Percentiles rank a stretch among this genome's conserved stretches.
phyloP scores from a whole-genome alignment of 345 rosid species.

The Clausena lansium region DNA sequence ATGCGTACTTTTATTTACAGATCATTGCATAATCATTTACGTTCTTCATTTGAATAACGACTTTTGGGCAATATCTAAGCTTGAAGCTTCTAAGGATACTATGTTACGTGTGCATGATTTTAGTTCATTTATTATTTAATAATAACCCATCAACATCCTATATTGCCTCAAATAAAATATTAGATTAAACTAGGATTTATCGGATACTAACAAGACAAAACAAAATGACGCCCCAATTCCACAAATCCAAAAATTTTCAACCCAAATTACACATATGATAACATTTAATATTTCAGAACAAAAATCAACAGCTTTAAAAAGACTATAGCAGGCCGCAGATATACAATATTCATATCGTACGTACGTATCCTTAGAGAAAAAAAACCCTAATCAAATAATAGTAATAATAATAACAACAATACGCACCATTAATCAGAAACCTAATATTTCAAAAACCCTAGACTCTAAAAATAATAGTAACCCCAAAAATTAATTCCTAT shows the following conservation, averaged over 20 bases:
- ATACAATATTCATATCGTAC: background rate
- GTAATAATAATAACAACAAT: background rate
- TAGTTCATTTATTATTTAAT: too few relatives aligned
- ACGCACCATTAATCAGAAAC: background rate
- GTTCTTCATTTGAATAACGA: too few relatives aligned
- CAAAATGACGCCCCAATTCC: too few relatives aligned
- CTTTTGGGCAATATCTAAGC: too few relatives aligned
- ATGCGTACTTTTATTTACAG: too few relatives aligned
- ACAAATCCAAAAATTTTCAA: background rate
- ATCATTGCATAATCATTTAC: too few relatives aligned
- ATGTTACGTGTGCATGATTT: too few relatives aligned
- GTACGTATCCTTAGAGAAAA: too few relatives aligned
- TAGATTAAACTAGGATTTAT: background rate
- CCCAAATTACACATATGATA: background rate
- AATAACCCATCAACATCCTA: too few relatives aligned
- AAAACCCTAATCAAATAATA: background rate
- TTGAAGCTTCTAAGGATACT: too few relatives aligned
- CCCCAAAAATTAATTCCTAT: conserved; percentile 14
- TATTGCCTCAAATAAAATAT: too few relatives aligned
- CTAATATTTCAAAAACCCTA: conserved; percentile 2
- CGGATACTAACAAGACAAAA: background rate
- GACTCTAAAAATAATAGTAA: background rate
- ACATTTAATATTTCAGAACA: background rate
- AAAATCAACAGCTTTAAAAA: background rate
- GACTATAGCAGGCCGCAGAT: background rate